A percentile compares a stretch with the other conserved stretches of the same genome.
These are phyloP conservation scores for Allomyces arbusculus DNA, from an alignment of 192 early-diverging fungal species.

Conservation along the genomic window DNA sequence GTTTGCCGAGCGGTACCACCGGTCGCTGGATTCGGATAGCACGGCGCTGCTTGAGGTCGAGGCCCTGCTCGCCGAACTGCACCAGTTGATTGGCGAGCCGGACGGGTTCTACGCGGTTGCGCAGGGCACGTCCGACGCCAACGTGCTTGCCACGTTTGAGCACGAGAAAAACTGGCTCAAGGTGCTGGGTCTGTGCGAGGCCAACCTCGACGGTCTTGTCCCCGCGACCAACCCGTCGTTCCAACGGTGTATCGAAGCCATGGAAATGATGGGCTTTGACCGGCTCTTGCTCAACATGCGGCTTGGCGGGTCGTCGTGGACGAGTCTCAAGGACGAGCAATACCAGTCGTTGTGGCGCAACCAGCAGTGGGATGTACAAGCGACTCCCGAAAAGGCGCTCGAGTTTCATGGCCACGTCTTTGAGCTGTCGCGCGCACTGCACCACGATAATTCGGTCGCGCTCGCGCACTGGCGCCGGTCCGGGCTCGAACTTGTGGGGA, in stretches of 20 bases:
- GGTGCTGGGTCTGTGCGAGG: background rate
- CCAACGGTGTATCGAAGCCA: background rate
- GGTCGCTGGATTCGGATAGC: background rate
- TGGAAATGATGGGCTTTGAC: background rate
- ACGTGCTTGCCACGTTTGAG: background rate
- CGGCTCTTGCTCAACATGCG: background rate
- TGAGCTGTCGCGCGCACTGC: background rate
- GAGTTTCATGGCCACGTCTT: background rate
- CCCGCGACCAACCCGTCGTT: background rate
- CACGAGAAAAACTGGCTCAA: background rate
- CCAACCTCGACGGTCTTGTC: background rate
- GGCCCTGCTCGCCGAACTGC: background rate
- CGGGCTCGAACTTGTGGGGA: background rate
- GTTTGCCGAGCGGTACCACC: background rate
- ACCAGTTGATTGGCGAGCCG: background rate
- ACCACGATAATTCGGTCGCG: background rate
- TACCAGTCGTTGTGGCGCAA: background rate
- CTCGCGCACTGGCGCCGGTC: background rate
- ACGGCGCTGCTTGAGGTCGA: background rate
- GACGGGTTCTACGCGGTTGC: background rate
- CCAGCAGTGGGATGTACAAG: background rate
- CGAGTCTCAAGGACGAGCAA: background rate
- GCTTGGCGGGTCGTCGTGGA: background rate
- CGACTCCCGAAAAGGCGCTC: background rate
- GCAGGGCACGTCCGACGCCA: background rate